Evolutionary conservation across 106 monocot genomes (phyloP), one percentile per base, ranked within the genome.

Genomic region (Dendrobium catenatum): DNA sequence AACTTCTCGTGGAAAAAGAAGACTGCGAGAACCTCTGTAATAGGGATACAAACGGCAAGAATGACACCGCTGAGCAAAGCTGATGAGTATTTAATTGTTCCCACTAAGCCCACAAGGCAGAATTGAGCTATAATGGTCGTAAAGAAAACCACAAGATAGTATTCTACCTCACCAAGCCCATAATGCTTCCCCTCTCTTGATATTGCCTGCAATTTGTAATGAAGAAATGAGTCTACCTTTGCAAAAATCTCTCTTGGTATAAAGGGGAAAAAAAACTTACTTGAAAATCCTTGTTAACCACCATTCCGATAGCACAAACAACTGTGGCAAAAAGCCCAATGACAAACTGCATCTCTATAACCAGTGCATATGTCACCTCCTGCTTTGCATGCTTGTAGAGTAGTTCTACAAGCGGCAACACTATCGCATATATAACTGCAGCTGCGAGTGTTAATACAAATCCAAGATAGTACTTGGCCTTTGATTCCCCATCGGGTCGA

Each of bases 101-200:
- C 85, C 26, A 81, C 85, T 6, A 43, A 4, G 18, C 85, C 85
- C 6, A 85, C 16, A 2, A 55, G 27, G 54, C 77, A 42, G 80
- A 82, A 84, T 20, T 95, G 89, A 68, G 77, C 85, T 18, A 86
- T 43, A 33, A 87, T 46, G 6, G 84, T 84, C 10, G 76, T 75
- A n/a, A 64, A 82, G 9, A 87, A 41, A 1, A 89, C 70, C 20
- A 93, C 82, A 58, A 84, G 31, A 81, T 89, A 91, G 89, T 91
- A 96, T 33, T 85, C 82, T 1, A 40, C 17, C 76, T 87, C 83
- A 0, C 95, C 93, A 0, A 89, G 82, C 2, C 54, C 87, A 24
- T 84, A 93, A 10, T 79, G 49, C 66, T 54, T 66, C 4, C 89
- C 91, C 80, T 95, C 95, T 73, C 80, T 78, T 54, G 31, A 13